Conservation (phyloP, 495 filamentous ascomycete genomes). For the Podospora didyma region DNA sequence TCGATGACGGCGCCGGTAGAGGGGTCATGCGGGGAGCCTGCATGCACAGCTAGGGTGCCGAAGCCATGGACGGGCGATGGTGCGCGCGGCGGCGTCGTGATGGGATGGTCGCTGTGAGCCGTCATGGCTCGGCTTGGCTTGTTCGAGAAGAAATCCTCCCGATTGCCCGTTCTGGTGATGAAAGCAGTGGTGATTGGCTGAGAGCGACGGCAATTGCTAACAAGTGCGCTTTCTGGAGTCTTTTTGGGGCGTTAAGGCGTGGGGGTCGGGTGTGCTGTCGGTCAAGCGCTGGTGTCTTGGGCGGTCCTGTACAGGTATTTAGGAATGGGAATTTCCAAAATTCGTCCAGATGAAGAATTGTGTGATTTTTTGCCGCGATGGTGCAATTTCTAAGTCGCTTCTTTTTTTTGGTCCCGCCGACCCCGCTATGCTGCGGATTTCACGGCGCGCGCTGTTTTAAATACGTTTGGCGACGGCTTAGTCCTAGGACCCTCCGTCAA, state of each 20-base stretch:
- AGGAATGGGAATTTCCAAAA: neutral
- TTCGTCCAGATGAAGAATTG: neutral
- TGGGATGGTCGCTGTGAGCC: constrained; percentile 33
- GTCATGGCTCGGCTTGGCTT: constrained; percentile 28
- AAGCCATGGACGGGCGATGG: constrained; percentile 56
- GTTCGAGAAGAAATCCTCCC: no score
- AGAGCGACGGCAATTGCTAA: neutral
- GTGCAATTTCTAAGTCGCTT: constrained; percentile 9
- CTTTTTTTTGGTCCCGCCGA: constrained; percentile 1
- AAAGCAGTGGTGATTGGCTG: neutral
- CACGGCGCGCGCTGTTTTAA: constrained; percentile 5
- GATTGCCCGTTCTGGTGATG: neutral
- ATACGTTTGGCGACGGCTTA: constrained; percentile 1
- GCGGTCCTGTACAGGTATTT: neutral
- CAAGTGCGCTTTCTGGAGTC: neutral
- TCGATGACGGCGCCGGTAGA: constrained; percentile 92
- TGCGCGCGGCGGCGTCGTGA: constrained; percentile 40
- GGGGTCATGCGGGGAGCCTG: constrained; percentile 85
- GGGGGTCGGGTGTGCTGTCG: neutral
- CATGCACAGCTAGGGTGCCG: constrained; percentile 91
- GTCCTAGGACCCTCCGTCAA: neutral
- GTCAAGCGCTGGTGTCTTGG: neutral
- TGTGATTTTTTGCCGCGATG: constrained; percentile 15
- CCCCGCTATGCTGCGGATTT: neutral
- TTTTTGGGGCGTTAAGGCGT: neutral